These are phyloP conservation scores for Silene latifolia DNA, from an alignment of 148 eudicot species.

Conservation along the genomic window DNA sequence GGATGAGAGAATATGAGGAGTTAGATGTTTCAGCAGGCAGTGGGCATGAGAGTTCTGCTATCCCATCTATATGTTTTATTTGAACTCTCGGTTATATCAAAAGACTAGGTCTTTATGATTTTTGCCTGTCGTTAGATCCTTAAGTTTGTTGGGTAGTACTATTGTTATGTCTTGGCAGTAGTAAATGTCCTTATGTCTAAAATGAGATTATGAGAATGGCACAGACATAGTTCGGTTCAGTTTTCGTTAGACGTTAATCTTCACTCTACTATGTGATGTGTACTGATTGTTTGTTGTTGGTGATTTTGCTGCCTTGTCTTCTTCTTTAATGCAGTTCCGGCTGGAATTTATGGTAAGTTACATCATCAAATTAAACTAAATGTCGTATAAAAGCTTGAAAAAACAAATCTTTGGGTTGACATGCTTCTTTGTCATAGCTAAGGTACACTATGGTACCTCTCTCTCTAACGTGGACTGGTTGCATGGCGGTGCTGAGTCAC, in stretches of 20 bases:
- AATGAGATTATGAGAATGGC: not conserved
- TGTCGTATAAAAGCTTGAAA: not conserved
- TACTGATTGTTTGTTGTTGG: conserved; percentile 22
- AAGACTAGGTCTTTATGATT: too few species aligned
- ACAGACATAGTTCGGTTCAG: not conserved
- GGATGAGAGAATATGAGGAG: too few species aligned
- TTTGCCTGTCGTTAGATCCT: too few species aligned
- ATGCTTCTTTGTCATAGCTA: conserved; percentile 43
- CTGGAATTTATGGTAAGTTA: conserved; percentile 93
- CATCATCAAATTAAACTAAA: conserved; percentile 17
- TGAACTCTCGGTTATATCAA: not conserved
- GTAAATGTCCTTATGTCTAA: too few species aligned
- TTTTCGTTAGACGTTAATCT: not conserved
- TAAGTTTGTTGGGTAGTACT: too few species aligned
- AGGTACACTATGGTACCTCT: conserved; percentile 88
- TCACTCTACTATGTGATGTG: not conserved
- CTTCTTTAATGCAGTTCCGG: conserved; percentile 61
- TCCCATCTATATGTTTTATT: not conserved
- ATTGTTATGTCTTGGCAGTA: too few species aligned
- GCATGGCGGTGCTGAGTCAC: conserved; percentile 92
- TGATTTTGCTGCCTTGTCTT: conserved; percentile 18
- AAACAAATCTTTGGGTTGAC: conserved; percentile 7
- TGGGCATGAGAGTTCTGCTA: not conserved
- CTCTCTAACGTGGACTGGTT: conserved; percentile 93
- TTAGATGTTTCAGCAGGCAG: not conserved